These are phyloP conservation scores for Trichoderma endophyticum DNA, from an alignment of 2,329 filamentous ascomycete species.

Conservation along the genomic window DNA sequence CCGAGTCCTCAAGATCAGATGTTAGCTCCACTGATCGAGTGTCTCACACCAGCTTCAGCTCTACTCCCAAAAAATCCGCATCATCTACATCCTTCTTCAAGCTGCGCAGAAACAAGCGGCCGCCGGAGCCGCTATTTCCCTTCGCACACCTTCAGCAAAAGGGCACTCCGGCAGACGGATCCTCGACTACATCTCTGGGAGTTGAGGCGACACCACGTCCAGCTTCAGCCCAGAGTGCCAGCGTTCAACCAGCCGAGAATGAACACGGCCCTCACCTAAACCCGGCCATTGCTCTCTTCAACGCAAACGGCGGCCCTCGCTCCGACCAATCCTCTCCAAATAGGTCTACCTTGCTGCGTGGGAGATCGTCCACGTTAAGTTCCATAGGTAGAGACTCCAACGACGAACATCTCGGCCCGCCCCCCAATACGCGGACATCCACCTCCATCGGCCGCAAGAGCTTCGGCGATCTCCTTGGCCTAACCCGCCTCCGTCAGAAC, in stretches of 20 bases:
- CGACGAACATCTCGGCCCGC: constrained; percentile 66
- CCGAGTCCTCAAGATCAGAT: constrained; percentile 86
- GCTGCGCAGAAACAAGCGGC: constrained; percentile 72
- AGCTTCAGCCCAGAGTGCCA: constrained; percentile 34
- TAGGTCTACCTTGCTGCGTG: constrained; percentile 60
- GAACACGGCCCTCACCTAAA: constrained; percentile 26
- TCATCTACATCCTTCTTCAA: constrained; percentile 75
- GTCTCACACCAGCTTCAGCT: constrained; percentile 56
- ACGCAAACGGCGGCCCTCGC: constrained; percentile 34
- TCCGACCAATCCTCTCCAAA: constrained; percentile 67
- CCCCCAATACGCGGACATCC: constrained; percentile 66
- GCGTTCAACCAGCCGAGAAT: constrained; percentile 21
- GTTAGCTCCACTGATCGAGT: constrained; percentile 69
- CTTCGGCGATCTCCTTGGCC: constrained; percentile 81
- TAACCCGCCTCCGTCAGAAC: constrained; percentile 76
- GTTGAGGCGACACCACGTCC: constrained; percentile 34
- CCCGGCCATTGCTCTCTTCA: constrained; percentile 36
- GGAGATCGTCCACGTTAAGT: constrained; percentile 85
- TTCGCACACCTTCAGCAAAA: constrained; percentile 78
- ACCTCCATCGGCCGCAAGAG: constrained; percentile 90
- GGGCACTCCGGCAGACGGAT: constrained; percentile 39
- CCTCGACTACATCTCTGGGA: constrained; percentile 44
- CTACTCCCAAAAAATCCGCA: constrained; percentile 58
- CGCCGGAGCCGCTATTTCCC: constrained; percentile 76
- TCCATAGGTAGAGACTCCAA: constrained; percentile 72